Percentiles rank a stretch among this genome's conserved stretches.
Conservation (phyloP, 2,329 filamentous ascomycete species). For the Talaromyces marneffei region DNA sequence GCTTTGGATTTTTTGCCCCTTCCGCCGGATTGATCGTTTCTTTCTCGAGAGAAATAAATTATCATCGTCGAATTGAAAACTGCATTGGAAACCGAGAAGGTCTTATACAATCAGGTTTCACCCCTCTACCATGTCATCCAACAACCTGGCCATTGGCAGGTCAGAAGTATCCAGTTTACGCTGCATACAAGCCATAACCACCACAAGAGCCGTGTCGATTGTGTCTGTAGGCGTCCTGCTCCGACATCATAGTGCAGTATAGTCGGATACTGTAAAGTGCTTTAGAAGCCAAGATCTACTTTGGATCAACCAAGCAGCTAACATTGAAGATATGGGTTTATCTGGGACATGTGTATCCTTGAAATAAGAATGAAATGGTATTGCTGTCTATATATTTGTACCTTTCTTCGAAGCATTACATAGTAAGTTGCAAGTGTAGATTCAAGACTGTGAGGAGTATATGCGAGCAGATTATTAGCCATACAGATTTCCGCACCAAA, state of each 20-base stretch:
- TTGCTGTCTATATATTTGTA: background rate
- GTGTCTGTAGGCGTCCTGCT: background rate
- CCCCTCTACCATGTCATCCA: background rate
- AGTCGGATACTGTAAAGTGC: background rate
- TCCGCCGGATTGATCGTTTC: slow-evolving; percentile 27
- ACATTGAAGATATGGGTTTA: background rate
- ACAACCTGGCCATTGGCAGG: background rate
- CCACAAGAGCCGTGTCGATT: background rate
- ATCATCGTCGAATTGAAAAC: background rate
- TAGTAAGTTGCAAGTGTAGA: background rate
- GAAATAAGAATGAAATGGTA: background rate
- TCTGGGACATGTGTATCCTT: background rate
- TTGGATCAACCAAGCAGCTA: no score
- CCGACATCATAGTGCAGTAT: background rate
- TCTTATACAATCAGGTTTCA: background rate
- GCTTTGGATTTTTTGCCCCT: slow-evolving; percentile 28
- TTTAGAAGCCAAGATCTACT: background rate
- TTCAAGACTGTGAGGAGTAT: background rate
- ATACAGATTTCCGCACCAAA: background rate
- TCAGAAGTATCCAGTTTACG: background rate
- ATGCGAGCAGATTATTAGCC: background rate
- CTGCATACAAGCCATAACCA: background rate
- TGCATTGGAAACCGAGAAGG: background rate
- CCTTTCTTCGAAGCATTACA: no score
- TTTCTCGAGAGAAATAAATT: background rate